Conservation (phyloP, 2,329 filamentous ascomycete species). For the Dactylonectria macrodidyma region DNA sequence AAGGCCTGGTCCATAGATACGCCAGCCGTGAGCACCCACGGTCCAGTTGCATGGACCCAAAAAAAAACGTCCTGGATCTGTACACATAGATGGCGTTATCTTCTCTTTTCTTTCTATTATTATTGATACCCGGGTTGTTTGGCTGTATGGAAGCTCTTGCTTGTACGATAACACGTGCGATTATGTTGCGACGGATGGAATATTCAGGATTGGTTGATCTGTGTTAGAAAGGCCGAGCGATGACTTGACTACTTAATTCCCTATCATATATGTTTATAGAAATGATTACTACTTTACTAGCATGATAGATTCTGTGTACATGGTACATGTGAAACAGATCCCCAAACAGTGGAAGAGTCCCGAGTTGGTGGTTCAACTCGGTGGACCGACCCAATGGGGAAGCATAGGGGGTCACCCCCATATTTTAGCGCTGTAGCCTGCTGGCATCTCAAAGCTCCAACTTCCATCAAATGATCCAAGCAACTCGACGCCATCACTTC, state of each 20-base stretch:
- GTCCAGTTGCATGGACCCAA: slow-evolving; percentile 4
- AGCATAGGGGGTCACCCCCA: slow-evolving; percentile 26
- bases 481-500: slow-evolving; percentile 13
- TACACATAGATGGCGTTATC: slow-evolving; percentile 44
- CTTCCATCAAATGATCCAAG: not conserved
- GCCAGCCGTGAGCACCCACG: not conserved
- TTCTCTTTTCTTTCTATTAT: slow-evolving; percentile 42
- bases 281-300: slow-evolving; percentile 9
- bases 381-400: not conserved
- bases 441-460: not conserved
- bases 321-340: not conserved
- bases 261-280: slow-evolving; percentile 16
- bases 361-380: not conserved
- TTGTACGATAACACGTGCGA: slow-evolving; percentile 34
- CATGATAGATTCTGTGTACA: not conserved
- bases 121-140: slow-evolving; percentile 48
- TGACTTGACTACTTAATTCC: slow-evolving; percentile 11
- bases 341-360: not conserved
- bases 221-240: slow-evolving; percentile 6
- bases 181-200: slow-evolving; percentile 17
- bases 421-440: slow-evolving; percentile 42
- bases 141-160: slow-evolving; percentile 20
- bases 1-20: not conserved
- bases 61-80: slow-evolving; percentile 27
- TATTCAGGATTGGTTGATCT: slow-evolving; percentile 10